Evolutionary conservation across 306 rosid species (phyloP), one percentile per base, ranked within the genome.

Genomic region (Fragaria nilgerrensis): DNA sequence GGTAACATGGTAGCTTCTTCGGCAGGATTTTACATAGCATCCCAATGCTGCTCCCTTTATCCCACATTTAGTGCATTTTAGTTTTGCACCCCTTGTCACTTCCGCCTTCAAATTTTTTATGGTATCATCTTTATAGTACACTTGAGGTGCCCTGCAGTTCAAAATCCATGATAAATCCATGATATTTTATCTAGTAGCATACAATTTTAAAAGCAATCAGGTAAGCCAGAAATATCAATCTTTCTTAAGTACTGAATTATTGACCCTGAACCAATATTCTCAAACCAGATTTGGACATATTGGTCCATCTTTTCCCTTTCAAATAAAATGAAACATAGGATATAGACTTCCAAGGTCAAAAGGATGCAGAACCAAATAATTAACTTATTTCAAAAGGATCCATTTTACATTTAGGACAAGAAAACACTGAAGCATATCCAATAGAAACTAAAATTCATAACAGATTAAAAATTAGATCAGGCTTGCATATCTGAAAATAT

Each of bases 21-120:
- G 90, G 73, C 99, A 95, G 74, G 99, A 89, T 77, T 78, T 90
- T 82, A 87, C 84, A 61, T 69, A 90, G 88, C 99, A 95, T 59
- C 99, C 99, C 66, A 95, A 87, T 15, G 99, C 98, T 67, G 99
- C 99, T 70, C 99, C 99, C 76, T 91, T 95, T 63, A 78, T 77
- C 70, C 95, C 84, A 77, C 99, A 92, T 79, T 76, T 85, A 80
- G 81, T 83, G 87, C 99, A 95, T 85, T 90, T 95, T 41, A 95
- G 89, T 81, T 88, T 95, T 68, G 89, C 83, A 85, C 97, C 99
- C 86, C 99, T 87, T 75, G 91, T 87, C 77, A 95, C 82, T 87
- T 95, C 99, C 0, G 85, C 69, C 83, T 88, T 88, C 97, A 95
- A 84, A 84, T 90, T 91, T 80, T 87, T 83, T 56, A 86, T 82